A percentile compares a stretch with the other conserved stretches of the same genome.
These are phyloP conservation scores for Kregervanrija delftensis DNA, from an alignment of 805 yeast genomes.

Conservation along the genomic window DNA sequence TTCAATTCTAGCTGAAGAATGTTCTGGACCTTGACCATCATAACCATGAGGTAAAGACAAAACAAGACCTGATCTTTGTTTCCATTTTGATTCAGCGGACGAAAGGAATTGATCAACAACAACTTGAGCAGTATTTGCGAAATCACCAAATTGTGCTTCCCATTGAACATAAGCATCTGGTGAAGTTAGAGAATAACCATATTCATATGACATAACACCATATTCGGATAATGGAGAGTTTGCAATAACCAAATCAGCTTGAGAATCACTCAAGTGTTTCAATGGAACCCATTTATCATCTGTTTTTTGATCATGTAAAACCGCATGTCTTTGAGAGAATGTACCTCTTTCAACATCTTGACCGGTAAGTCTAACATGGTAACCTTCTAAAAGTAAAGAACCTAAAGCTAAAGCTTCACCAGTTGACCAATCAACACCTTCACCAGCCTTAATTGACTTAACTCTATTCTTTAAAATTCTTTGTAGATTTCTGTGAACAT, in stretches of 20 bases:
- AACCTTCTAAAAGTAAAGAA: slow-evolving; percentile 84
- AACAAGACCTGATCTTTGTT: slow-evolving; percentile 95
- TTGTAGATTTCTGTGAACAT: slow-evolving; percentile 90
- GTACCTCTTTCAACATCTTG: slow-evolving; percentile 99
- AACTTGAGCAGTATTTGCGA: slow-evolving; percentile 98
- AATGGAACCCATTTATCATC: slow-evolving; percentile 83
- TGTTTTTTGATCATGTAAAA: slow-evolving; percentile 88
- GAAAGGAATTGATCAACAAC: slow-evolving; percentile 94
- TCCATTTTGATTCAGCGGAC: slow-evolving; percentile 97
- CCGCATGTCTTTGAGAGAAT: slow-evolving; percentile 98
- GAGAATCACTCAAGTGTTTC: slow-evolving; percentile 68
- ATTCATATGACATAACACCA: slow-evolving; percentile 99
- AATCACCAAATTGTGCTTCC: slow-evolving; percentile 99
- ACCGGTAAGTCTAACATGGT: slow-evolving; percentile 95
- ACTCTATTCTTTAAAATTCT: slow-evolving; percentile 85
- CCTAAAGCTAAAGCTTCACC: slow-evolving; percentile 99
- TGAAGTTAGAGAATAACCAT: slow-evolving; percentile 95
- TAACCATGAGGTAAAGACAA: slow-evolving; percentile 97
- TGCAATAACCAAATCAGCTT: slow-evolving; percentile 80
- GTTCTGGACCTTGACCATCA: slow-evolving; percentile 99
- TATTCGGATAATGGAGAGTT: slow-evolving; percentile 97
- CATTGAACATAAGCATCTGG: slow-evolving; percentile 97
- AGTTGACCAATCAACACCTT: slow-evolving; percentile 97
- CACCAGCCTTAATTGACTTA: slow-evolving; percentile 77
- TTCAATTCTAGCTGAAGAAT: slow-evolving; percentile 95